Conservation (phyloP, 176 grass and related monocot genomes). For the Ananas comosus region DNA sequence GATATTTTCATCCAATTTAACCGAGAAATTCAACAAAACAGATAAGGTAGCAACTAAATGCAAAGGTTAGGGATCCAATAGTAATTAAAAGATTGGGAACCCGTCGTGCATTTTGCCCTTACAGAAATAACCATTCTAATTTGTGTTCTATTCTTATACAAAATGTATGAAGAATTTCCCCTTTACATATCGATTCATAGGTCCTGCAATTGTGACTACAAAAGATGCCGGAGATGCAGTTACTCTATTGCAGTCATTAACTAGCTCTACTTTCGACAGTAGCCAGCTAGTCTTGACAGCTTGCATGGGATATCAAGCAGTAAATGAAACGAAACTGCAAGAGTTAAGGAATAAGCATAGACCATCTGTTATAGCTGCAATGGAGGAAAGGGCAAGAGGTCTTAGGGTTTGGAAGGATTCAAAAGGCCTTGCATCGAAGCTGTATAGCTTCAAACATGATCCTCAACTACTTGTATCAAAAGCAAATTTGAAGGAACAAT, state of each 20-base stretch:
- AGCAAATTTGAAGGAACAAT: slow-evolving; percentile 33
- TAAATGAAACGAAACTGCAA: slow-evolving; percentile 65
- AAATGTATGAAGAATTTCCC: not conserved
- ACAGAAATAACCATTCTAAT: not conserved
- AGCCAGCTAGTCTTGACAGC: slow-evolving; percentile 99
- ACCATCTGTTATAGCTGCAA: slow-evolving; percentile 73
- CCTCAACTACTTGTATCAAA: slow-evolving; percentile 54
- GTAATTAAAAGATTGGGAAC: too few species aligned
- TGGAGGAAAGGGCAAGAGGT: slow-evolving; percentile 84
- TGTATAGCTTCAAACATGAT: slow-evolving; percentile 78
- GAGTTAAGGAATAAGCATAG: slow-evolving; percentile 88
- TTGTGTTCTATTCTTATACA: not conserved
- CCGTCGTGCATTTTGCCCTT: not conserved
- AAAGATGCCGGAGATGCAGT: slow-evolving; percentile 96
- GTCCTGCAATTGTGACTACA: slow-evolving; percentile 92
- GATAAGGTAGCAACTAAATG: too few species aligned
- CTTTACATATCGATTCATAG: slow-evolving; percentile 23
- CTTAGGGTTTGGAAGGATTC: slow-evolving; percentile 56
- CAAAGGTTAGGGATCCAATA: too few species aligned
- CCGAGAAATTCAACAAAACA: too few species aligned
- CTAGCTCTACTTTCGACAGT: slow-evolving; percentile 92
- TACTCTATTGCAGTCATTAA: slow-evolving; percentile 91
- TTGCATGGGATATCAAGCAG: slow-evolving; percentile 90
- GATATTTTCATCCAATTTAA: too few species aligned
- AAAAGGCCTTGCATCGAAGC: slow-evolving; percentile 76